Evolutionary conservation across 2,329 filamentous ascomycete genomes (phyloP).

Genomic region (Colletotrichum falcatum): DNA sequence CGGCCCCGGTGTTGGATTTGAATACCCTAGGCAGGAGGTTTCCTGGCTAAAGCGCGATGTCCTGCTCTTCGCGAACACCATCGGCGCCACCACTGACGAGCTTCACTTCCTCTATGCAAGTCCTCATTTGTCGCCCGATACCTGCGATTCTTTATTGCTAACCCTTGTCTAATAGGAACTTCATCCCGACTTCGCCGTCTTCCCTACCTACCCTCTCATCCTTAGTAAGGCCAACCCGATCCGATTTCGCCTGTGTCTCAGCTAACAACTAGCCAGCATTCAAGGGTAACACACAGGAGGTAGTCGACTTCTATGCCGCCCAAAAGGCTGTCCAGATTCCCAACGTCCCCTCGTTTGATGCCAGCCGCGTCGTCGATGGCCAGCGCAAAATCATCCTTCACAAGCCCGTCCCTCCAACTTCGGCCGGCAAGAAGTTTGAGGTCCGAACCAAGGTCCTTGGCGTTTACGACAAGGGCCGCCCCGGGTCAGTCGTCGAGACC

Average conservation of each 20-base stretch:
- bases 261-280: conserved; percentile 64
- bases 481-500: conserved; percentile 84
- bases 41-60: conserved; percentile 90
- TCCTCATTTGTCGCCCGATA: conserved; percentile 25
- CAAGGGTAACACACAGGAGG: conserved; percentile 81
- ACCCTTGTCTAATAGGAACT: conserved; percentile 71
- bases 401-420: conserved; percentile 79
- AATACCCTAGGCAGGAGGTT: conserved; percentile 81
- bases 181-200: conserved; percentile 86
- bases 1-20: conserved; percentile 75
- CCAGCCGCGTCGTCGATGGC: conserved; percentile 81
- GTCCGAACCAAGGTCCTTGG: conserved; percentile 82
- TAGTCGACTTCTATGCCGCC: conserved; percentile 85
- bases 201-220: conserved; percentile 88
- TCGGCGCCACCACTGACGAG: conserved; percentile 87
- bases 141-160: conserved; percentile 3
- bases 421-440: conserved; percentile 80
- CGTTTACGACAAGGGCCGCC: conserved; percentile 90
- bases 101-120: conserved; percentile 91
- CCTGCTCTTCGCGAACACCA: conserved; percentile 90
- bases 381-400: conserved; percentile 84
- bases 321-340: conserved; percentile 77
- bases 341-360: conserved; percentile 81
- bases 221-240: conserved; percentile 67
- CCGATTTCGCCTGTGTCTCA: not conserved